Base-by-base conservation (phyloP, 2,329 filamentous ascomycete genomes). In the Scedosporium aurantiacum region DNA sequence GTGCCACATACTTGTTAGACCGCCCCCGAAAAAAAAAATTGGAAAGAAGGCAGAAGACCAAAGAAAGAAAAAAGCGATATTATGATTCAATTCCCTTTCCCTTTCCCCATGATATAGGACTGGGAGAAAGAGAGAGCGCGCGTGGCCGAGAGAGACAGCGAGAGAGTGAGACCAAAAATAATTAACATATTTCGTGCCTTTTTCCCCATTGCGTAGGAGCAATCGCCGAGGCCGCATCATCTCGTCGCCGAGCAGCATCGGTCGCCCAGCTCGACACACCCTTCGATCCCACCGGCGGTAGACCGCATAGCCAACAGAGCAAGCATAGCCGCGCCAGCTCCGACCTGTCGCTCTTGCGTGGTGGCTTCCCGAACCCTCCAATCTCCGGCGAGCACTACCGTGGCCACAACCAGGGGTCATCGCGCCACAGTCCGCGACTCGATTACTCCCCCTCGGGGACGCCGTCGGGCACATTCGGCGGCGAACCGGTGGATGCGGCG, bases 261-360 rank as follows among this genome's bases (percentile, higher is more conserved):
- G 82, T 82, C 43, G 80, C 81, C 54, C 83, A 86, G 68, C 75
- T 87, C 27, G 83, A 88, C 67, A 74, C 79, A 41, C 79, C 77
- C 54, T 58, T 58, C 57, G 81, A 84, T 65, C 69, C 74, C 61
- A 70, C 74, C 61, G 76, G 75, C 61, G 73, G 77, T 61, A 77
- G 83, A 66, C 81, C 84, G 57, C 71, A 82, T 52, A 85, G 82
- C 66, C 78, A 84, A 64, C 79, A 84, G 68, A 86, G 79, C 74
- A 88, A 81, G 69, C 85, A 88, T 72, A 86, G 82, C 69, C 83
- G 87, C 66, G 84, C 87, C 61, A 89, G 85, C 73, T 90, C 87
- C 60, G 87, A 90, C 71, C 80, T 86, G 66, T 87, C 85, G 58
- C 72, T 83, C 55, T 74, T 83, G 62, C 81, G 80, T 21, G 37